A percentile compares a stretch with the other conserved stretches of the same genome.
phyloP scores from a whole-genome alignment of 495 filamentous ascomycete genomes.

The Hypoxylon intermedium region DNA sequence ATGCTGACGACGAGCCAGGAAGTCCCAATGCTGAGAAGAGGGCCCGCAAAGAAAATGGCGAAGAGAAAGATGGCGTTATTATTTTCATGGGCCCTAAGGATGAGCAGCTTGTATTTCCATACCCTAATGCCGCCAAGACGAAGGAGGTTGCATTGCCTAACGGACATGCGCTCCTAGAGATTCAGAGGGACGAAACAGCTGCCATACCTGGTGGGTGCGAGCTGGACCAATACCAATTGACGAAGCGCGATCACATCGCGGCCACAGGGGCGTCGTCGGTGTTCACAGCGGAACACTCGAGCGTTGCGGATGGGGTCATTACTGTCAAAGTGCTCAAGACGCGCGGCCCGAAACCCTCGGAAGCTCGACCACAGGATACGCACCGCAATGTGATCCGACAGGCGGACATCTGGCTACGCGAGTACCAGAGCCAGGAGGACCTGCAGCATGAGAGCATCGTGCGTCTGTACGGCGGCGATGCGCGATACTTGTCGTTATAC shows the following conservation, averaged over 20 bases:
- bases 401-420: constrained; percentile 58
- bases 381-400: constrained; percentile 57
- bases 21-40: constrained; percentile 47
- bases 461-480: constrained; percentile 55
- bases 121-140: constrained; percentile 47
- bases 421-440: constrained; percentile 55
- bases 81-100: constrained; percentile 54
- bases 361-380: constrained; percentile 45
- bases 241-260: constrained; percentile 54
- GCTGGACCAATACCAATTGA: constrained; percentile 54
- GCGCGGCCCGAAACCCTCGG: constrained; percentile 36
- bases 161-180: constrained; percentile 54
- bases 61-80: constrained; percentile 51
- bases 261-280: constrained; percentile 54
- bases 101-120: constrained; percentile 51
- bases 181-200: constrained; percentile 51
- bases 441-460: constrained; percentile 58
- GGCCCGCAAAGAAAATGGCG: constrained; percentile 41
- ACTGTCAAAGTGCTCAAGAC: constrained; percentile 61
- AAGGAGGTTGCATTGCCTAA: constrained; percentile 53
- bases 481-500: constrained; percentile 57
- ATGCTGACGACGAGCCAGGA: constrained; percentile 42
- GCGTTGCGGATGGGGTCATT: constrained; percentile 52
- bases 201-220: constrained; percentile 50
- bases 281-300: constrained; percentile 56